These are phyloP conservation scores for Pterothamnion heteromorphum DNA, from an alignment of 31 red algal species.

Conservation along the genomic window DNA sequence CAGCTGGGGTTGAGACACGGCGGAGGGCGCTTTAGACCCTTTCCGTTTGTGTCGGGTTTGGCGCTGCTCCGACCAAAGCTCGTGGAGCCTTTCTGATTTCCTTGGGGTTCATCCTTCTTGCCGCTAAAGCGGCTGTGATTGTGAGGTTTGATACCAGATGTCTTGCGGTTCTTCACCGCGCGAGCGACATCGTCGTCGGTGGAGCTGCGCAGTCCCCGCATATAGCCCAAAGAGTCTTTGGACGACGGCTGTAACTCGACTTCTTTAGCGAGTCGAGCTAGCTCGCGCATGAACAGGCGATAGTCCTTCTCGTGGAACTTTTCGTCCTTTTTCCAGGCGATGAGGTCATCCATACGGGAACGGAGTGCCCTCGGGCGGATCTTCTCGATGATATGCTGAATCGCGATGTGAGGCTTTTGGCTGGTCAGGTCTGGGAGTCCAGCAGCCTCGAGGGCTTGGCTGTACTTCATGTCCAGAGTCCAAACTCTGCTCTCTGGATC, in stretches of 20 bases:
- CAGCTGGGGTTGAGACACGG: constrained; percentile 45
- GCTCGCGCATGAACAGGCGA: constrained; percentile 37
- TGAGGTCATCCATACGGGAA: background rate
- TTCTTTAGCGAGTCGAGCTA: background rate
- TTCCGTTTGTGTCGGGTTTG: too few species aligned
- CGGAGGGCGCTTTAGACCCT: background rate
- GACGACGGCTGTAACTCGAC: background rate
- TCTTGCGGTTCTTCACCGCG: background rate
- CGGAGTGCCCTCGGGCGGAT: background rate
- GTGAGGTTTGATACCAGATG: background rate
- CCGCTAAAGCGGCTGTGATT: background rate
- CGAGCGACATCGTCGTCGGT: too few species aligned
- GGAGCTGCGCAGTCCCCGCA: too few species aligned
- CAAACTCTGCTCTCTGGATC: constrained; percentile 41
- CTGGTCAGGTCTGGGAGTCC: background rate
- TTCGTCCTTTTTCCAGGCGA: constrained; percentile 25
- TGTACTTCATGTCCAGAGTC: background rate
- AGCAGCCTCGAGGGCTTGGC: background rate
- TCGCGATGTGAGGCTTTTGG: background rate
- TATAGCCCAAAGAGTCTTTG: too few species aligned
- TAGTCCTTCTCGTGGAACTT: background rate
- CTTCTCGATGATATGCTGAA: background rate
- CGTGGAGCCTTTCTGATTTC: too few species aligned
- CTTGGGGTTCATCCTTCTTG: background rate
- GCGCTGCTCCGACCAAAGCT: too few species aligned